Conservation (phyloP, 495 filamentous ascomycete genomes). For the Letharia columbiana region DNA sequence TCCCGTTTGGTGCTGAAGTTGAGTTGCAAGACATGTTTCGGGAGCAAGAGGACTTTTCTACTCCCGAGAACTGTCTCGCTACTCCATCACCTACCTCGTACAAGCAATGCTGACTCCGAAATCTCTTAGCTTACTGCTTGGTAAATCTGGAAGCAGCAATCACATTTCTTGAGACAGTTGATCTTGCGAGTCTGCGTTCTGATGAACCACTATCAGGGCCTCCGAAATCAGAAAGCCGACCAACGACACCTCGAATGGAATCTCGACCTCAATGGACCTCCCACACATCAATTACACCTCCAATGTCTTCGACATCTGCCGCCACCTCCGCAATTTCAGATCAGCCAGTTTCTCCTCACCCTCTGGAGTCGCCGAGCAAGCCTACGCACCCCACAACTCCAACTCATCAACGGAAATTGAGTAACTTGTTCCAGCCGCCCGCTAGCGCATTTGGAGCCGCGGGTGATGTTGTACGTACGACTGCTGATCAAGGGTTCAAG, state of each 20-base stretch:
- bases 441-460: slow-evolving; percentile 71
- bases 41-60: too few species aligned
- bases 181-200: slow-evolving; percentile 82
- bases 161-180: slow-evolving; percentile 94
- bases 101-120: too few species aligned
- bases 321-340: slow-evolving; percentile 10
- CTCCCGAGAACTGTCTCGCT: too few species aligned
- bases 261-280: slow-evolving; percentile 39
- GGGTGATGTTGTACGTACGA: slow-evolving; percentile 72
- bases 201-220: slow-evolving; percentile 63
- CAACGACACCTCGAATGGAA: slow-evolving; percentile 46
- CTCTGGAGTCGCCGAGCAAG: slow-evolving; percentile 32
- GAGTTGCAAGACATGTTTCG: too few species aligned
- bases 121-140: slow-evolving; percentile 66
- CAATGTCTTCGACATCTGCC: slow-evolving; percentile 6
- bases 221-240: slow-evolving; percentile 42
- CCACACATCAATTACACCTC: slow-evolving; percentile 36
- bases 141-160: slow-evolving; percentile 95
- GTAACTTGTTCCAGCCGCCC: slow-evolving; percentile 75
- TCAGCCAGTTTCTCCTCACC: slow-evolving; percentile 14
- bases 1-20: too few species aligned
- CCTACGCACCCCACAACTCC: slow-evolving; percentile 35
- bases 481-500: slow-evolving; percentile 83
- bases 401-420: slow-evolving; percentile 57
- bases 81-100: too few species aligned